These are phyloP conservation scores for Vigna mungo DNA, from an alignment of 306 rosid species.

Conservation along the genomic window DNA sequence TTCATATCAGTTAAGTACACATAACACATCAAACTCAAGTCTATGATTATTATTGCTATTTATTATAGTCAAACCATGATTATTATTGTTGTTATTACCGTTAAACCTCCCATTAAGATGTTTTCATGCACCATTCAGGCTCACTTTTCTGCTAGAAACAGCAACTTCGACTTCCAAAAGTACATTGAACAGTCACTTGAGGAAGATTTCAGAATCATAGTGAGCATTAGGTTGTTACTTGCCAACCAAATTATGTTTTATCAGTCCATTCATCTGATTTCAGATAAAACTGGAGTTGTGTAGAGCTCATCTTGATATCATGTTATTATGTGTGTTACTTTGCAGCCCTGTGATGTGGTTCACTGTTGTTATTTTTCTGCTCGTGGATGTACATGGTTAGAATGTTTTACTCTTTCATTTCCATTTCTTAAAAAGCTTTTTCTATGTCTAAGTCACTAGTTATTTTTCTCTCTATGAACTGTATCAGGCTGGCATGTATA, in stretches of 20 bases:
- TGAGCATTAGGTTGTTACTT: conserved; percentile 33
- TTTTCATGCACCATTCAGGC: conserved; percentile 8
- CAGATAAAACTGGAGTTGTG: background rate
- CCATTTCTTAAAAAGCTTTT: background rate
- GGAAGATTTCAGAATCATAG: conserved; percentile 34
- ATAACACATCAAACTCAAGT: background rate
- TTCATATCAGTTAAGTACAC: conserved; percentile 30
- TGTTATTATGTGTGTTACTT: background rate
- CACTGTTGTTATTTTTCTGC: conserved; percentile 30
- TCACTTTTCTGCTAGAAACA: conserved; percentile 36
- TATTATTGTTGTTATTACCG: background rate
- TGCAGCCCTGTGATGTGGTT: conserved; percentile 34
- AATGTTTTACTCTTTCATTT: background rate
- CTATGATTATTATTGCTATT: background rate
- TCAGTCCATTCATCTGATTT: background rate
- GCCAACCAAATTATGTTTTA: background rate
- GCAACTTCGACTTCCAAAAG: conserved; percentile 11
- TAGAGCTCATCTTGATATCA: background rate
- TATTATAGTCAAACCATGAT: too few species aligned
- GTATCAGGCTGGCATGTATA: conserved; percentile 30
- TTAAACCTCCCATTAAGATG: conserved; percentile 6
- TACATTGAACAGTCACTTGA: conserved; percentile 34
- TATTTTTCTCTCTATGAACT: conserved; percentile 13
- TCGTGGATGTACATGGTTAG: conserved; percentile 35
- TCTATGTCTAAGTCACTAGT: background rate